Conservation (phyloP, 768 basidiomycete genomes). For the Tricholoma saponaceum region DNA sequence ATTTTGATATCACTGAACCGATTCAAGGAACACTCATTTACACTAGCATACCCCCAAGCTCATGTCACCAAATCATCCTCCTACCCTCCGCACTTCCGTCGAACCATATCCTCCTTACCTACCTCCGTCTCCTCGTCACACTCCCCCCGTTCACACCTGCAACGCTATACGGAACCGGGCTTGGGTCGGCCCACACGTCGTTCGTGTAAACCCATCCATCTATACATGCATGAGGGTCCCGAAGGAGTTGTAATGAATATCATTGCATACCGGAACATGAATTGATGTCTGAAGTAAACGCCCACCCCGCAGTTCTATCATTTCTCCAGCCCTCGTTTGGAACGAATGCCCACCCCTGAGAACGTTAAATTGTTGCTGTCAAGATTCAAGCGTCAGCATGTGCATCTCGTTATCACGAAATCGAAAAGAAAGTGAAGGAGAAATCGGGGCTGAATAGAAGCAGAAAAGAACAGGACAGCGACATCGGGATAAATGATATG, state of each 20-base stretch:
- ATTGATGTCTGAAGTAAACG: slow-evolving; percentile 29
- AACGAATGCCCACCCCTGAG: slow-evolving; percentile 51
- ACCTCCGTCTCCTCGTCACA: slow-evolving; percentile 65
- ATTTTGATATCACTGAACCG: too few species aligned
- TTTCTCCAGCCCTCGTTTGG: slow-evolving; percentile 75
- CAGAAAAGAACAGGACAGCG: too few species aligned
- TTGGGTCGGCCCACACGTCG: slow-evolving; percentile 64
- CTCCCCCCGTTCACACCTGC: slow-evolving; percentile 37
- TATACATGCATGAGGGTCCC: slow-evolving; percentile 14
- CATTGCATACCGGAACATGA: slow-evolving; percentile 13
- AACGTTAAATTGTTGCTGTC: slow-evolving; percentile 78
- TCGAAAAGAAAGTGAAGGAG: too few species aligned
- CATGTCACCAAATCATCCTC: neutral
- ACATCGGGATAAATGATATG: too few species aligned
- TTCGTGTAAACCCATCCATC: slow-evolving; percentile 85
- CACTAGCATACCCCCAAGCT: neutral
- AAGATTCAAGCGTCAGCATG: slow-evolving; percentile 8
- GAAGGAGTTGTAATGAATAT: neutral
- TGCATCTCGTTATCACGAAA: neutral
- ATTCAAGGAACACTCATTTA: too few species aligned
- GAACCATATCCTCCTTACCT: slow-evolving; percentile 69
- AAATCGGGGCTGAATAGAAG: neutral
- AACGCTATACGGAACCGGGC: slow-evolving; percentile 28
- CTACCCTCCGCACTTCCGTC: slow-evolving; percentile 18
- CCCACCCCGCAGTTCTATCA: slow-evolving; percentile 60